Conservation (phyloP, 164 flowering plant species). For the Stephania yunnanensis region DNA sequence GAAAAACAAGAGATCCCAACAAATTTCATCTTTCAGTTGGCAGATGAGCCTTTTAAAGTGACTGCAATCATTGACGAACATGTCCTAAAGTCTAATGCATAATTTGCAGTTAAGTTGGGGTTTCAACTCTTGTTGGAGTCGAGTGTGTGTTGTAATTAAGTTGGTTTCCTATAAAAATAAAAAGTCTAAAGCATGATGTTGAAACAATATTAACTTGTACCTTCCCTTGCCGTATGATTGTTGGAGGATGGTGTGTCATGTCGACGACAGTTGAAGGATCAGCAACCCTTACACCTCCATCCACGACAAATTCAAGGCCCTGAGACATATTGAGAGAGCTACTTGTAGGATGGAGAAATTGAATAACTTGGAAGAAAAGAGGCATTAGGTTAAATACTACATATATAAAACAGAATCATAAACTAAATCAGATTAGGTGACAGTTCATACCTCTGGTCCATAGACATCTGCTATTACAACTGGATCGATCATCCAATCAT, state of each 20-base stretch:
- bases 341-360: background rate
- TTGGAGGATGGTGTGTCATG: slow-evolving; percentile 64
- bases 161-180: too few species aligned
- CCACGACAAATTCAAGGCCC: slow-evolving; percentile 94
- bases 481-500: slow-evolving; percentile 87
- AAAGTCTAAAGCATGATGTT: too few species aligned
- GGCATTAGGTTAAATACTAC: too few species aligned
- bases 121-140: too few species aligned
- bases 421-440: background rate
- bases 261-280: slow-evolving; percentile 93
- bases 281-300: slow-evolving; percentile 82
- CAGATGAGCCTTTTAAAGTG: too few species aligned
- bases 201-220: slow-evolving; percentile 20
- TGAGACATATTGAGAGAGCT: slow-evolving; percentile 19
- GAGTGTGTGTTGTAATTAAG: too few species aligned
- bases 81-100: too few species aligned
- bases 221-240: slow-evolving; percentile 76
- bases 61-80: too few species aligned
- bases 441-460: slow-evolving; percentile 61
- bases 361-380: background rate
- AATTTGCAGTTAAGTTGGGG: too few species aligned
- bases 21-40: too few species aligned
- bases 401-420: too few species aligned
- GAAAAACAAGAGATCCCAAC: too few species aligned
- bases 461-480: slow-evolving; percentile 73